Evolutionary conservation across 192 early-diverging fungal genomes (phyloP).

Genomic region (Rhizophagus prolifer): DNA sequence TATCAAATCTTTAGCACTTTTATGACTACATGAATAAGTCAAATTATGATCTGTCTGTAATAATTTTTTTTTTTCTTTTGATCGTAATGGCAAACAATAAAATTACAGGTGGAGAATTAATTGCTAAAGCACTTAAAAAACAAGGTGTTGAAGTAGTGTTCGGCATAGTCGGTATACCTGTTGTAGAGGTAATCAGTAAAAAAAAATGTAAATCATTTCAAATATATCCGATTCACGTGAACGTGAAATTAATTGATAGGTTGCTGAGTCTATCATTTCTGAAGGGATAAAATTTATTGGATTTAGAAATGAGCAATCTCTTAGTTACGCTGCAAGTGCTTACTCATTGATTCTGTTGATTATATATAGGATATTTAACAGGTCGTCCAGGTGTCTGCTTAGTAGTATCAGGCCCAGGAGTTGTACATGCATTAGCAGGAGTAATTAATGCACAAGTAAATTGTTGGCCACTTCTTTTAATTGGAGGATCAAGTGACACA

Average conservation of each 20-base stretch:
- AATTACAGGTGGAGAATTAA: constrained; percentile 55
- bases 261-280: constrained; percentile 70
- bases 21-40: too few relatives aligned
- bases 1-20: too few relatives aligned
- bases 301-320: constrained; percentile 77
- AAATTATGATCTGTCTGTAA: too few relatives aligned
- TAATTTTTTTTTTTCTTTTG: too few relatives aligned
- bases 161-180: constrained; percentile 78
- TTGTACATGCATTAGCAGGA: constrained; percentile 70
- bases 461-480: constrained; percentile 67
- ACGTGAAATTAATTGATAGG: constrained; percentile 23
- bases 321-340: constrained; percentile 67
- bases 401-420: constrained; percentile 70
- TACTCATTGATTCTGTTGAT: constrained; percentile 30
- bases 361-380: constrained; percentile 48
- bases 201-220: neutral
- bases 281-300: constrained; percentile 68
- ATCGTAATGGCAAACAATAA: constrained; percentile 11
- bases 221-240: neutral
- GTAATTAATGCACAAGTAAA: constrained; percentile 69
- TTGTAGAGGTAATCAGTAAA: constrained; percentile 50
- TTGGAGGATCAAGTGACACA: constrained; percentile 58
- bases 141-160: constrained; percentile 66
- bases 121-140: constrained; percentile 56
- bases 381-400: constrained; percentile 67